These are phyloP conservation scores for Neonectria punicea DNA, from an alignment of 2,329 filamentous ascomycete genomes.

Conservation along the genomic window DNA sequence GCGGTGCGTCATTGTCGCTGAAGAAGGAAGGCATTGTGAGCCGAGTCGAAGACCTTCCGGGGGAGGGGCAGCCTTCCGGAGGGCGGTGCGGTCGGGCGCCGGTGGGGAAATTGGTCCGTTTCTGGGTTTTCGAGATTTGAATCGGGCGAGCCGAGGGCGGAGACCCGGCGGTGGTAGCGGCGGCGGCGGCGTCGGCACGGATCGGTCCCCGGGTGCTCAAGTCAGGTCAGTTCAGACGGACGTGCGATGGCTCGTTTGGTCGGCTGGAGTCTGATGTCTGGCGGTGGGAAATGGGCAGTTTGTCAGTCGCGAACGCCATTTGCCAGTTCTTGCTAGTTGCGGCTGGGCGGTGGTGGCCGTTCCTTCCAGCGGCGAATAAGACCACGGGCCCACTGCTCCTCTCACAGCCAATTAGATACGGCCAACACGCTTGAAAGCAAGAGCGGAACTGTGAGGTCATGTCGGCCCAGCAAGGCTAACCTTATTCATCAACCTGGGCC, in stretches of 20 bases:
- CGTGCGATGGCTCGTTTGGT: slow-evolving; percentile 21
- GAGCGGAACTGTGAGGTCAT: slow-evolving; percentile 21
- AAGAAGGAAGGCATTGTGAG: slow-evolving; percentile 22
- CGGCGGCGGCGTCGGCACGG: slow-evolving; percentile 11
- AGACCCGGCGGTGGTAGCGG: slow-evolving; percentile 8
- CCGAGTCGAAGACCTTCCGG: neutral
- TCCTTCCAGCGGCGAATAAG: slow-evolving; percentile 1
- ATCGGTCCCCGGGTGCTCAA: slow-evolving; percentile 1
- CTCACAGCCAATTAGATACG: slow-evolving; percentile 2
- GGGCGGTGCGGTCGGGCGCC: slow-evolving; percentile 17
- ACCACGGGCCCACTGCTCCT: neutral
- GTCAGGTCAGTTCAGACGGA: slow-evolving; percentile 6
- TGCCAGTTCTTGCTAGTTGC: slow-evolving; percentile 5
- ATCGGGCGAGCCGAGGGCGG: slow-evolving; percentile 27
- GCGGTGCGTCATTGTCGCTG: slow-evolving; percentile 33
- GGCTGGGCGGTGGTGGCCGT: neutral
- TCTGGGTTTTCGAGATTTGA: slow-evolving; percentile 17
- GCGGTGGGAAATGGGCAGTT: slow-evolving; percentile 30
- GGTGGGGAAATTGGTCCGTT: slow-evolving; percentile 21
- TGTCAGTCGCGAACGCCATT: slow-evolving; percentile 23
- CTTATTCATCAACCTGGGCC: slow-evolving; percentile 20
- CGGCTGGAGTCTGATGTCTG: slow-evolving; percentile 7
- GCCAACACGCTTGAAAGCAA: neutral
- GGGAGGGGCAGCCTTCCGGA: slow-evolving; percentile 4
- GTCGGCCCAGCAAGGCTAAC: slow-evolving; percentile 25